Evolutionary conservation across 1,284 basidiomycete genomes (phyloP).

Genomic region (Peniophora sp.): DNA sequence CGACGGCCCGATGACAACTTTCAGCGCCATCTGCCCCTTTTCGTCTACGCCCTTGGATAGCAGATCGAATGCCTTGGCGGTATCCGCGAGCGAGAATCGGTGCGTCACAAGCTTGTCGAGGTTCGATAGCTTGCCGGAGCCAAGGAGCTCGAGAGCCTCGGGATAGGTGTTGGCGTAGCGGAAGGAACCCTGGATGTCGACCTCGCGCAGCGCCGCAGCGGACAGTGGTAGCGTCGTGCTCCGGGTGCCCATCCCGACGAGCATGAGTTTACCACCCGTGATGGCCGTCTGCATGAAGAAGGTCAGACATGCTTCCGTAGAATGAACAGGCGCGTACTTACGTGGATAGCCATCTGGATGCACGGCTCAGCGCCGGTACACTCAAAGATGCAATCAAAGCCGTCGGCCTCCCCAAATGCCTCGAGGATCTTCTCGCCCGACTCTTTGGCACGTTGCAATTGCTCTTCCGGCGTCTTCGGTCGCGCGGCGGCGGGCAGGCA

Average conservation of each 20-base stretch:
- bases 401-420: slow-evolving; percentile 57
- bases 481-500: slow-evolving; percentile 49
- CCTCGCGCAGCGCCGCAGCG: slow-evolving; percentile 79
- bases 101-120: slow-evolving; percentile 79
- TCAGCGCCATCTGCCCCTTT: slow-evolving; percentile 74
- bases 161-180: slow-evolving; percentile 85
- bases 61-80: slow-evolving; percentile 73
- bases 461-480: slow-evolving; percentile 51
- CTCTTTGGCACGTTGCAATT: slow-evolving; percentile 61
- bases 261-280: slow-evolving; percentile 83
- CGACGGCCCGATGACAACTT: slow-evolving; percentile 62
- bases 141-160: slow-evolving; percentile 73
- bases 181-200: slow-evolving; percentile 92
- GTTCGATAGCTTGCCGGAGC: slow-evolving; percentile 52
- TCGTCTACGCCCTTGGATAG: slow-evolving; percentile 72
- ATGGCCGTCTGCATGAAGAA: slow-evolving; percentile 53
- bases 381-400: slow-evolving; percentile 90
- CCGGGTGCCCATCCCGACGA: slow-evolving; percentile 91
- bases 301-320: slow-evolving; percentile 6
- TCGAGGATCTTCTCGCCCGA: slow-evolving; percentile 45
- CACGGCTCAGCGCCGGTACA: slow-evolving; percentile 91
- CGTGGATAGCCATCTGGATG: slow-evolving; percentile 82
- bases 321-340: slow-evolving; percentile 30
- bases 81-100: slow-evolving; percentile 59
- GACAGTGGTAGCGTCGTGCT: slow-evolving; percentile 78